A percentile compares a stretch with the other conserved stretches of the same genome.
These are phyloP conservation scores for Tolypocladium album DNA, from an alignment of 2,329 filamentous ascomycete genomes.

Conservation along the genomic window DNA sequence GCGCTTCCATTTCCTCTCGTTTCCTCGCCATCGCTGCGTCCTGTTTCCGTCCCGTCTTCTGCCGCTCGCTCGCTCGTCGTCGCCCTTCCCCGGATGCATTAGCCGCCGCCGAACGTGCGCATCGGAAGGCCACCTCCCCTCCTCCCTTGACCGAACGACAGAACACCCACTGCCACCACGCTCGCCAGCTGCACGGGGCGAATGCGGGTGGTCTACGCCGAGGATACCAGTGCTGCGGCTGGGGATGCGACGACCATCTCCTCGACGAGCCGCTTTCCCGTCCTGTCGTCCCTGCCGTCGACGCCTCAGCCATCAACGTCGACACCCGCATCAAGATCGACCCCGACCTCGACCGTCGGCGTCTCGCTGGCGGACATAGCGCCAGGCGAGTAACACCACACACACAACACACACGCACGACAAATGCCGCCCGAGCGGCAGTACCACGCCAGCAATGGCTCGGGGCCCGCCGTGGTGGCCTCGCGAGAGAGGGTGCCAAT, in stretches of 20 bases:
- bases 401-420: conserved; percentile 1
- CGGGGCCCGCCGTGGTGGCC: conserved; percentile 21
- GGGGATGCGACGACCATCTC: conserved; percentile 9
- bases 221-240: conserved; percentile 3
- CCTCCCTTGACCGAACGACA: not conserved
- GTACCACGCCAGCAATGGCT: conserved; percentile 33
- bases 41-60: not conserved
- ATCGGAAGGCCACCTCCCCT: not conserved
- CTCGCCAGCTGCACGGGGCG: not conserved
- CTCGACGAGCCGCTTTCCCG: conserved; percentile 2
- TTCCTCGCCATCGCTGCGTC: not conserved
- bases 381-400: not conserved
- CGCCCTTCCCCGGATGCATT: not conserved
- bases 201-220: conserved; percentile 5
- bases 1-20: not conserved
- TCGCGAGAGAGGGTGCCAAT: conserved; percentile 32
- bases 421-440: conserved; percentile 22
- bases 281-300: not conserved
- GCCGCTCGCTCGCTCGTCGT: not conserved
- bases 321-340: not conserved
- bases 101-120: not conserved
- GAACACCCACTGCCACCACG: not conserved
- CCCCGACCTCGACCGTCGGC: not conserved
- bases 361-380: not conserved
- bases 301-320: not conserved